Base-by-base conservation (phyloP, 2,329 filamentous ascomycete species). In the Coniochaeta ligniaria region DNA sequence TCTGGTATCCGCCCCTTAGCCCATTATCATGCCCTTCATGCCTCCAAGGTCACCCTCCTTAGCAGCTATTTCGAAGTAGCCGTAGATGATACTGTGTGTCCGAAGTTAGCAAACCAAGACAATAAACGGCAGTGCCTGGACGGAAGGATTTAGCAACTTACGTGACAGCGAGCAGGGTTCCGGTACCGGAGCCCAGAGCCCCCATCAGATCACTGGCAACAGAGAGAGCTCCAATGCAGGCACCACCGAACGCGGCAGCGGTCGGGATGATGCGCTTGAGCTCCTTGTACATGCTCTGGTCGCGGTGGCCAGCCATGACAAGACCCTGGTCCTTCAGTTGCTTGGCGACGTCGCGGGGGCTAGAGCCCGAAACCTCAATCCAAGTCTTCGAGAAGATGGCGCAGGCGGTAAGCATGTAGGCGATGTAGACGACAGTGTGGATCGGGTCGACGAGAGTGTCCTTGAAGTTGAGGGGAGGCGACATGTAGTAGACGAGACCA, bases 261-360 rank as follows among this genome's bases (percentile, higher is more conserved):
- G 95, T 98, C 65, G 95, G 96, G 67, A 99, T 99, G 71, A 99
- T 95, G 72, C 95, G 90, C 90, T 99, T 99, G 66, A 99, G 87
- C 81, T 99, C 95, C 84, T 96, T 96, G 87, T 99, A 99, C 95
- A 99, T 99, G 83, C 91, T 96, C 85, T 98, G 94, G 78, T 99
- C 96, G 80, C 95, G 91, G 83, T 99, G 95, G 73, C 95, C 95
- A 72, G 95, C 94, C 96, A 99, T 99, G 69, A 99, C 94, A 62
- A 99, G 89, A 75, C 95, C 95, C 80, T 99, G 95, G 73, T 99
- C 96, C 88, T 99, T 99, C 76, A 99, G 88, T 82, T 98, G 95
- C 87, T 99, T 99, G 72, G 95, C 95, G 67, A 99, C 96, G 73
- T 99, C 95, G 72, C 95, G 91, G 63, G 95, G 96, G 81, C 92